Evolutionary conservation across 345 rosid genomes (phyloP), one percentile per base, ranked within the genome.

Genomic region (Acer campestre): DNA sequence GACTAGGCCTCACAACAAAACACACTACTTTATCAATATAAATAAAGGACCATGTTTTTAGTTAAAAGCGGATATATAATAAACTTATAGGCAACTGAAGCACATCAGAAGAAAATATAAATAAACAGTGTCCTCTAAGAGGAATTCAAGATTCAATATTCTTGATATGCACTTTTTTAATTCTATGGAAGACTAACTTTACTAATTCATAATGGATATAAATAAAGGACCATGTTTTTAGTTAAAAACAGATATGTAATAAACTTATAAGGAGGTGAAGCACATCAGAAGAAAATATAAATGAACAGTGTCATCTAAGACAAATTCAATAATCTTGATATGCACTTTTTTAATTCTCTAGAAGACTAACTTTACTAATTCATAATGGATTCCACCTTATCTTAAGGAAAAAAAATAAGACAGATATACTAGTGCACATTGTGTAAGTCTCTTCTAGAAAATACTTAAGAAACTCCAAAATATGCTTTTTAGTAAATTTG

Each of bases 91-190:
- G 62, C 62, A 58, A 23, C n/a, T n/a, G 64, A 59, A 7, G 27
- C 64, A n/a, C 29, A 10, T 59, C 64, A 59, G 25, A 59, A 20
- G 64, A 67, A 67, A 67, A 73, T 42, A 73, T 46, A 25, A 42
- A 13, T 14, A 17, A 73, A 61, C 48, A 40, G 14, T 59, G 55
- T 73, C 46, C 17, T 71, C 51, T 29, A 49, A 10, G 12, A 20
- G n/a, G 38, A 58, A 58, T 10, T 22, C 0, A 61, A 42, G 40
- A 73, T 42, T 64, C 35, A 73, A 10, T 11, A 40, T 42, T 66
- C 13, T 56, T 40, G 18, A 25, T 10, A 40, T 9, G 56, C 67
- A 73, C 38, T 73, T 73, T 38, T n/a, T 64, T 31, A 14, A 23
- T 71, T 10, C 48, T n/a, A 7, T 56, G 3, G 61, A 58, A 73